A percentile compares a stretch with the other conserved stretches of the same genome.
Conservation (phyloP, 176 grass and related monocot genomes). For the Eremochloa ophiuroides region DNA sequence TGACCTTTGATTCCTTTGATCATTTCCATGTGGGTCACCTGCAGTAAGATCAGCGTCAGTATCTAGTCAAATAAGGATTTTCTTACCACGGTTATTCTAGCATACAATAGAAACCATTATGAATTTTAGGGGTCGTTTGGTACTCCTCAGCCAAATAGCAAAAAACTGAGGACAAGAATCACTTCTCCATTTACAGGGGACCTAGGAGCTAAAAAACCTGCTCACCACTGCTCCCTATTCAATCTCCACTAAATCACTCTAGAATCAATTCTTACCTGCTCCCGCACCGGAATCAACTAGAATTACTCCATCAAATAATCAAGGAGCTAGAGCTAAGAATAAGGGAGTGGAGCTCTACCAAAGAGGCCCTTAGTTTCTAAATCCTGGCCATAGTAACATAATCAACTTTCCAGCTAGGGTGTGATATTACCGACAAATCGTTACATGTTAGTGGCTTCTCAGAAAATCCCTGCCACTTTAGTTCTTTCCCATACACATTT, state of each 20-base stretch:
- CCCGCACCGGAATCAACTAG: too few relatives aligned
- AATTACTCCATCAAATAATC: too few relatives aligned
- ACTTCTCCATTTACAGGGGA: too few relatives aligned
- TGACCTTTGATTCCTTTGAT: slow-evolving; percentile 99
- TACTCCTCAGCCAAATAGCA: too few relatives aligned
- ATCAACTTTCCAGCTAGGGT: background rate
- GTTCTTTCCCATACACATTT: background rate
- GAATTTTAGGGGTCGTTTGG: background rate
- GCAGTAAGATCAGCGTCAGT: slow-evolving; percentile 25
- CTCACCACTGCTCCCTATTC: too few relatives aligned
- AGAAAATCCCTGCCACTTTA: background rate
- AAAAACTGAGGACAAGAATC: too few relatives aligned
- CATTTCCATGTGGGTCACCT: slow-evolving; percentile 99
- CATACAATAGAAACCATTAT: background rate
- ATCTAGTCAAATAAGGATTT: slow-evolving; percentile 21
- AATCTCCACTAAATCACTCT: too few relatives aligned
- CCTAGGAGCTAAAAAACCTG: too few relatives aligned
- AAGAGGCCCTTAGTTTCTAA: background rate
- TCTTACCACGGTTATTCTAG: background rate
- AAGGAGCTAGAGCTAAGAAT: too few relatives aligned
- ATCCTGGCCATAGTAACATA: background rate
- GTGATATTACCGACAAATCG: background rate
- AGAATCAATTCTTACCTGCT: too few relatives aligned
- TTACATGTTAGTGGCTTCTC: background rate
- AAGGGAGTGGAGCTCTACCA: too few relatives aligned